A percentile compares a stretch with the other conserved stretches of the same genome.
phyloP scores from a whole-genome alignment of 108 stramenopile species.

The Seminavis robusta region DNA sequence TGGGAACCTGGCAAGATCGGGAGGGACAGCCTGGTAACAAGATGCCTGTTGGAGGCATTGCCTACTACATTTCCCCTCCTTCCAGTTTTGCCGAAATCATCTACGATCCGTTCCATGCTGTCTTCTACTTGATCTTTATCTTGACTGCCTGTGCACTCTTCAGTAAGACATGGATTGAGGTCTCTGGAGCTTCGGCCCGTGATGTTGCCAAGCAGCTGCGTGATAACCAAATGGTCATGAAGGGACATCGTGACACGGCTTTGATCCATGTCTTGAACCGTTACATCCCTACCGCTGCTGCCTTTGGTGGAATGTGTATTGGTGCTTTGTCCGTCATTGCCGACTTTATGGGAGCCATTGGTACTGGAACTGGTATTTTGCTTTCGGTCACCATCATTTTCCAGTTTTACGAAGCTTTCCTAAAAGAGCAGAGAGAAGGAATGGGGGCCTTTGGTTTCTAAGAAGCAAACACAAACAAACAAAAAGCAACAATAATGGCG shows the following conservation, averaged over 20 bases:
- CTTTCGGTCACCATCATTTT: slow-evolving; percentile 99
- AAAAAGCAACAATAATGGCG: neutral
- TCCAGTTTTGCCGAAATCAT: slow-evolving; percentile 88
- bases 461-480: slow-evolving; percentile 4
- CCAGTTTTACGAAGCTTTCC: slow-evolving; percentile 94
- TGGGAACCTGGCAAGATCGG: slow-evolving; percentile 97
- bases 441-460: slow-evolving; percentile 66
- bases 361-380: slow-evolving; percentile 97
- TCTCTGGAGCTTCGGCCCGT: slow-evolving; percentile 93
- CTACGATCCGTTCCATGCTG: slow-evolving; percentile 98
- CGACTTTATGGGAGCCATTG: slow-evolving; percentile 98
- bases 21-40: slow-evolving; percentile 84
- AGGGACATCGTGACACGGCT: slow-evolving; percentile 96
- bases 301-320: slow-evolving; percentile 99
- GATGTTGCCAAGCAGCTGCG: slow-evolving; percentile 99
- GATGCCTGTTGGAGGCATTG: slow-evolving; percentile 98
- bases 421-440: slow-evolving; percentile 81
- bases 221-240: slow-evolving; percentile 99
- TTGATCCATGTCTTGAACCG: slow-evolving; percentile 96
- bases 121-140: slow-evolving; percentile 98
- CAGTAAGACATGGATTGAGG: slow-evolving; percentile 99
- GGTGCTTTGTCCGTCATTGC: slow-evolving; percentile 96
- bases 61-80: slow-evolving; percentile 99
- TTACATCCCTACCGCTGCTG: slow-evolving; percentile 98
- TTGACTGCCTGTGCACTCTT: slow-evolving; percentile 97